These are phyloP conservation scores for Hsuehochloa calcarea DNA, from an alignment of 176 grass and related monocot species.

Conservation along the genomic window DNA sequence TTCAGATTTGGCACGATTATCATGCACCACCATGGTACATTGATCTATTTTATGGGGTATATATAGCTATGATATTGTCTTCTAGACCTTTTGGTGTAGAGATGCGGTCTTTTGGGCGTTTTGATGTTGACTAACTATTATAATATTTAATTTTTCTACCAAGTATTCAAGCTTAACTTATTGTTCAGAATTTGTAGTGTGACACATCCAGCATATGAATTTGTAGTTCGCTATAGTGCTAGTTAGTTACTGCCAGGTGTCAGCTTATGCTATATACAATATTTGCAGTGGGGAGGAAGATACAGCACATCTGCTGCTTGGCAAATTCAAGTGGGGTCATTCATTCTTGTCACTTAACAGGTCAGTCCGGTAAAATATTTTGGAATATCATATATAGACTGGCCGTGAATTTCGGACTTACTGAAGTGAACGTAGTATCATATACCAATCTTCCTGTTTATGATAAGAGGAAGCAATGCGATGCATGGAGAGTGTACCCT, in stretches of 20 bases:
- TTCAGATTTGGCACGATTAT: not conserved
- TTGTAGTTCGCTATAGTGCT: not conserved
- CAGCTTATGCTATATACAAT: slow-evolving; percentile 31
- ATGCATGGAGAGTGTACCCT: not conserved
- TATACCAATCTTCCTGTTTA: not conserved
- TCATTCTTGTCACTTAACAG: slow-evolving; percentile 94
- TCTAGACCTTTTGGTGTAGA: not conserved
- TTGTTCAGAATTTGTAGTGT: not conserved
- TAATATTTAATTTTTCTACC: not conserved
- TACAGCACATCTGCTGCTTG: slow-evolving; percentile 61
- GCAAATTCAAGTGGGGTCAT: slow-evolving; percentile 97
- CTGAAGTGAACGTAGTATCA: not conserved
- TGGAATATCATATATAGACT: not conserved
- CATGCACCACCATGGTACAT: not conserved
- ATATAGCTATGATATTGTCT: not conserved
- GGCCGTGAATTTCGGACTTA: not conserved
- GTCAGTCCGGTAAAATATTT: slow-evolving; percentile 34
- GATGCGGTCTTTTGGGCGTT: not conserved
- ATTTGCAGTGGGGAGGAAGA: slow-evolving; percentile 78
- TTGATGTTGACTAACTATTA: not conserved
- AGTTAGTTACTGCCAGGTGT: not conserved
- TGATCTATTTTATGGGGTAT: not conserved
- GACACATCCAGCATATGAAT: not conserved
- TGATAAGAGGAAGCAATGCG: not conserved
- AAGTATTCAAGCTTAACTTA: not conserved